Percentiles rank a stretch among this genome's conserved stretches.
phyloP scores from a whole-genome alignment of 345 rosid species.

The Euphorbia tirucalli region DNA sequence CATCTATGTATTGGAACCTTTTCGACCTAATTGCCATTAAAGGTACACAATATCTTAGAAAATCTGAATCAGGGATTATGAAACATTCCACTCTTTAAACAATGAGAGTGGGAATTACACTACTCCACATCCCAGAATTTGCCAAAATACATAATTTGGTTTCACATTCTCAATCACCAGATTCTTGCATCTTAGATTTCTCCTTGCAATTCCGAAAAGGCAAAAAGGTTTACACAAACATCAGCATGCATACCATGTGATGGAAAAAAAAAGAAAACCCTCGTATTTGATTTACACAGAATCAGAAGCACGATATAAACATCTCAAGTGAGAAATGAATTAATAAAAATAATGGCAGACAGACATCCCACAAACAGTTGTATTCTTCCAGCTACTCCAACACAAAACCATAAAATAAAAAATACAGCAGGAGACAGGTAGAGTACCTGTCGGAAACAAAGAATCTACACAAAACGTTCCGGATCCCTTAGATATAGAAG shows the following conservation, averaged over 20 bases:
- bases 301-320: constrained; percentile 38
- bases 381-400: constrained; percentile 17
- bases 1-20: too few species aligned
- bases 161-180: background rate
- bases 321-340: constrained; percentile 32
- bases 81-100: too few species aligned
- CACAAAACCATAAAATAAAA: constrained; percentile 8
- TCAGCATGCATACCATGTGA: too few species aligned
- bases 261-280: constrained; percentile 18
- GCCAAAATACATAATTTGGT: background rate
- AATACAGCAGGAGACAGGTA: constrained; percentile 11
- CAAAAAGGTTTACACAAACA: too few species aligned
- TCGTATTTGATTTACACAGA: constrained; percentile 45
- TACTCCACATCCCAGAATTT: background rate
- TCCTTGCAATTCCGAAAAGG: background rate
- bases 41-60: too few species aligned
- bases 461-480: constrained; percentile 32
- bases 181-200: background rate
- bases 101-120: too few species aligned
- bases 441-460: constrained; percentile 4
- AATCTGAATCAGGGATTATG: too few species aligned
- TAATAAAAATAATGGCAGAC: background rate
- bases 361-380: constrained; percentile 18
- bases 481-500: constrained; percentile 51
- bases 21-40: too few species aligned